Conservation (phyloP, 2,329 filamentous ascomycete species). For the Botrytis cinerea region DNA sequence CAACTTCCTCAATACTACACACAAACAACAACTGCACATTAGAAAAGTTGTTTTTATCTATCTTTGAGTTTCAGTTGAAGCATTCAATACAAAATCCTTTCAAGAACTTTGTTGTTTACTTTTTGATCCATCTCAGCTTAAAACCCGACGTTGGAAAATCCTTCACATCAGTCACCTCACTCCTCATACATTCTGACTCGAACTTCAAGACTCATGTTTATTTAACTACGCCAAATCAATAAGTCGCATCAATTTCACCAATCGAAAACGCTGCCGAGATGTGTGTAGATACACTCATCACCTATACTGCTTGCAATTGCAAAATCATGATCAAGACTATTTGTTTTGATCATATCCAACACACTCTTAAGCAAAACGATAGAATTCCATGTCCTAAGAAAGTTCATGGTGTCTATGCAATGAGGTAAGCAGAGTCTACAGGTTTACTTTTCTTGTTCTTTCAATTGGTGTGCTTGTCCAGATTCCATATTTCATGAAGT, state of each 20-base stretch:
- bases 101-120: neutral
- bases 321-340: constrained; percentile 1
- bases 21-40: neutral
- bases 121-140: neutral
- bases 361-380: neutral
- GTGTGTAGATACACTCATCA: neutral
- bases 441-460: neutral
- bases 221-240: neutral
- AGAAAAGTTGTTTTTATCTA: neutral
- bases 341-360: constrained; percentile 12
- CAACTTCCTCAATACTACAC: neutral
- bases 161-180: too few relatives aligned
- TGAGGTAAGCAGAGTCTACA: neutral
- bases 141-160: neutral
- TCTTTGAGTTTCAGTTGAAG: neutral
- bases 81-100: neutral
- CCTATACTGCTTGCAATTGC: neutral
- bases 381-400: neutral
- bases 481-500: too few relatives aligned
- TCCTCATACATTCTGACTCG: too few relatives aligned
- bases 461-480: neutral
- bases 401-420: neutral
- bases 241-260: neutral
- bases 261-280: neutral
- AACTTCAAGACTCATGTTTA: neutral